These are phyloP conservation scores for Schwanniomyces vanrijiae DNA, from an alignment of 805 yeast species.

Conservation along the genomic window DNA sequence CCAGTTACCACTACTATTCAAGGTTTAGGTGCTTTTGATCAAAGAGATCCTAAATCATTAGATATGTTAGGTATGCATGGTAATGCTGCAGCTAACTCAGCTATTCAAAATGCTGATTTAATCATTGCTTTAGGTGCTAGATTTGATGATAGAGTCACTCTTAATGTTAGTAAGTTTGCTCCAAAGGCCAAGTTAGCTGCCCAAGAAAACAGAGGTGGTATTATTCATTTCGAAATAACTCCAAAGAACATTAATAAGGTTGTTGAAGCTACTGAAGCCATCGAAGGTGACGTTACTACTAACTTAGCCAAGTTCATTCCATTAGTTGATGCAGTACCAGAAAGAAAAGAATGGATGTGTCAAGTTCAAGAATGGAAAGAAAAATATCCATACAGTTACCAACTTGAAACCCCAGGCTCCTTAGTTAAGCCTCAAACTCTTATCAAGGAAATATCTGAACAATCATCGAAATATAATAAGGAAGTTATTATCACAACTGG, in stretches of 20 bases:
- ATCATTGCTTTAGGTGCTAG: conserved; percentile 95
- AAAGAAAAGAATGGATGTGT: conserved; percentile 78
- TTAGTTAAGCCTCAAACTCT: conserved; percentile 92
- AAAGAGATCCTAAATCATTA: conserved; percentile 82
- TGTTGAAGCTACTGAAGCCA: conserved; percentile 92
- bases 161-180: conserved; percentile 82
- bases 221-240: conserved; percentile 91
- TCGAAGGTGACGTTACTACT: conserved; percentile 91
- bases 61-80: conserved; percentile 99
- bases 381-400: conserved; percentile 83
- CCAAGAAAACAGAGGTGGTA: conserved; percentile 87
- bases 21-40: conserved; percentile 93
- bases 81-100: conserved; percentile 88
- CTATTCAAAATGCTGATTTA: conserved; percentile 91
- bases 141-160: conserved; percentile 97
- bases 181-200: conserved; percentile 93
- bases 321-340: conserved; percentile 58
- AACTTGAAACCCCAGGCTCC: conserved; percentile 75
- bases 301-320: conserved; percentile 77
- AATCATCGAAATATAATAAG: conserved; percentile 60
- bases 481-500: conserved; percentile 93
- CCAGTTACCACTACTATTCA: conserved; percentile 97
- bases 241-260: conserved; percentile 98
- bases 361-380: conserved; percentile 79
- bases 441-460: conserved; percentile 71